Conservation (phyloP, 2,329 filamentous ascomycete species). For the Blastomyces parvus region DNA sequence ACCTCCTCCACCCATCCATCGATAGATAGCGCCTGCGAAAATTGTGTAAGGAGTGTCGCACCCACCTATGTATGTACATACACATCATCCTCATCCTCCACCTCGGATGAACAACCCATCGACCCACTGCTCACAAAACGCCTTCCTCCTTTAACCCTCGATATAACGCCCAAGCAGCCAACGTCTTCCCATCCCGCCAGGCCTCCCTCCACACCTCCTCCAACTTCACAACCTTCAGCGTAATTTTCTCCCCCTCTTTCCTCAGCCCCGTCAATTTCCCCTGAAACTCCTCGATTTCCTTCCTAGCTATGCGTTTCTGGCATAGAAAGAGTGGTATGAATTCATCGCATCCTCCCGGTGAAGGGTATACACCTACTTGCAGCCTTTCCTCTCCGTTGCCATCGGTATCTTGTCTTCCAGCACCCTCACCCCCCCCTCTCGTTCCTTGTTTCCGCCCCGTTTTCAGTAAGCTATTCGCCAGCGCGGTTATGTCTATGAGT, state of each 20-base stretch:
- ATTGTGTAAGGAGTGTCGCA: not conserved
- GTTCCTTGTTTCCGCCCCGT: conserved; percentile 3
- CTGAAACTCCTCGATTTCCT: conserved; percentile 42
- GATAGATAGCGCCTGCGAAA: not conserved
- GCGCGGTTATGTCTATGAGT: conserved; percentile 45
- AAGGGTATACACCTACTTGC: conserved; percentile 45
- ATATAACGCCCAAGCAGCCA: conserved; percentile 49
- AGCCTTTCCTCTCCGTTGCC: conserved; percentile 33
- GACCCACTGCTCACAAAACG: conserved; percentile 23
- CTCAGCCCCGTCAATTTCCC: conserved; percentile 47
- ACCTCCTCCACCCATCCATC: not conserved
- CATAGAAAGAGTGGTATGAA: conserved; percentile 49
- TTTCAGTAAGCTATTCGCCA: conserved; percentile 32
- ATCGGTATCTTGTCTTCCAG: not conserved
- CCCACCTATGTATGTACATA: not conserved
- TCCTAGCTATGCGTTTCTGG: conserved; percentile 42
- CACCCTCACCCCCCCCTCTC: not conserved
- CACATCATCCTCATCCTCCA: not conserved
- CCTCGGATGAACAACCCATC: not conserved
- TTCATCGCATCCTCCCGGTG: conserved; percentile 49
- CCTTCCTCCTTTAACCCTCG: conserved; percentile 42
- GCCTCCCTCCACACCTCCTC: conserved; percentile 46
- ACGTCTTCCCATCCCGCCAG: conserved; percentile 46
- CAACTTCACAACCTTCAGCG: conserved; percentile 45
- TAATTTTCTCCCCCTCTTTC: conserved; percentile 50